A percentile compares a stretch with the other conserved stretches of the same genome.
These are phyloP conservation scores for Macadamia integrifolia DNA, from an alignment of 164 flowering plant species.

Conservation along the genomic window DNA sequence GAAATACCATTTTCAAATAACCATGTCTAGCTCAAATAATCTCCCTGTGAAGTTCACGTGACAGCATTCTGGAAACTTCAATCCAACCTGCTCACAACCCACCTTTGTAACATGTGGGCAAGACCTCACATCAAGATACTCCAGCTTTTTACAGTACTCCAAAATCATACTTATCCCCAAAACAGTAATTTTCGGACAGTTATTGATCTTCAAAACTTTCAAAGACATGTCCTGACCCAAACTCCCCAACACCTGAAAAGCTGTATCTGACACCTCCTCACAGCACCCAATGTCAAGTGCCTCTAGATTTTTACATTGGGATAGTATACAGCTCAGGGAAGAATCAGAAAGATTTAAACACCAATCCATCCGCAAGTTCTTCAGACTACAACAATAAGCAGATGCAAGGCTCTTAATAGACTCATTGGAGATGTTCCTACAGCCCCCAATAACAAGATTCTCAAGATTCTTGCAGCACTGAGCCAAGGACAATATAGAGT, in stretches of 20 bases:
- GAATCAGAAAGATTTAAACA: constrained; percentile 71
- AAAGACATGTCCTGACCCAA: constrained; percentile 32
- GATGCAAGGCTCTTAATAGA: constrained; percentile 51
- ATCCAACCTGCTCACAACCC: constrained; percentile 68
- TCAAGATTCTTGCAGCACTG: constrained; percentile 66
- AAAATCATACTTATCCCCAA: constrained; percentile 47
- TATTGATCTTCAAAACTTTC: constrained; percentile 63
- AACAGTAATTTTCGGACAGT: constrained; percentile 79
- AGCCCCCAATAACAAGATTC: constrained; percentile 78
- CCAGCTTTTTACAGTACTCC: constrained; percentile 50
- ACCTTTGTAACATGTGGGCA: constrained; percentile 64
- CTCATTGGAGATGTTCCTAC: constrained; percentile 57
- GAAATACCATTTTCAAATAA: constrained; percentile 12
- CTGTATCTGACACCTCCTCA: constrained; percentile 75
- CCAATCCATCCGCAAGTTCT: constrained; percentile 81
- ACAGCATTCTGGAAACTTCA: constrained; percentile 64
- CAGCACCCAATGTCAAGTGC: constrained; percentile 81
- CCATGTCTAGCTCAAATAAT: constrained; percentile 45
- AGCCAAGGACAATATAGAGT: constrained; percentile 55
- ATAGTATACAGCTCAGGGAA: constrained; percentile 51
- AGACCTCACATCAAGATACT: constrained; percentile 82
- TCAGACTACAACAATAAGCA: constrained; percentile 50
- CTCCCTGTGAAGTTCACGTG: constrained; percentile 68
- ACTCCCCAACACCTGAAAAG: constrained; percentile 45
- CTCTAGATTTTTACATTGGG: constrained; percentile 60